Evolutionary conservation across 495 filamentous ascomycete genomes (phyloP), one percentile per base, ranked within the genome.

Genomic region (Aspergillus egyptiacus): DNA sequence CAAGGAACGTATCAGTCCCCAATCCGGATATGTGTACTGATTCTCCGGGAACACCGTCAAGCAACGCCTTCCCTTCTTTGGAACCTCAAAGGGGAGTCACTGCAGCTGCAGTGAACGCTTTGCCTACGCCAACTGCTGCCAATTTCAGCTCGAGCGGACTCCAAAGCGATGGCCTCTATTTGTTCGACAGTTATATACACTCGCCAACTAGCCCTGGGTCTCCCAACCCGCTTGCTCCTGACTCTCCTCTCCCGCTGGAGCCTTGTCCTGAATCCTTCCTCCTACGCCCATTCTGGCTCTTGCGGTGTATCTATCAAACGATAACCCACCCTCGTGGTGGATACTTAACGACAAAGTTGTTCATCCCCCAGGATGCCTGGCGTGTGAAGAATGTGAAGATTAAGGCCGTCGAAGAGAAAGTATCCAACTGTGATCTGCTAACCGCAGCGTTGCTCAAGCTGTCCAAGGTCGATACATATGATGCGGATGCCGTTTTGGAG

Each of bases 221-320:
- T 17, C 83, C 86, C 2, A 87, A 84, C 54, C 70, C 76, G 6
- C 64, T 76, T 28, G 70, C 68, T n/a, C 48, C 56, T 13, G 77
- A 81, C 57, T 68, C 71, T 0, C 91, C 91, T 17, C 70, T 81
- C 5, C 82, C 89, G 1, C 75, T 99, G 11, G 93, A 99, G 55
- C 87, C 93, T 13, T 99, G 93, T 60, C 94, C 93, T 2, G 84
- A 82, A 46, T 89, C 93, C 10, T 79, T 82, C 46, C 77, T 95
- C 37, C 77, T 95, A 1, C 83, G 93, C 11, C 93, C 93, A 2
- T 97, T 95, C 68, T 97, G 94, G 94, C 78, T 97, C 14, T 91
- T 98, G 84, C 78, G 94, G 43, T 85, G 84, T 43, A 74, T 98
- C 17, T 95, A 91, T 63, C 89, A 97, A 60, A 96, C 91, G 2